Evolutionary conservation across 2,329 filamentous ascomycete species (phyloP).

Genomic region (Epichloe brachyelytri): DNA sequence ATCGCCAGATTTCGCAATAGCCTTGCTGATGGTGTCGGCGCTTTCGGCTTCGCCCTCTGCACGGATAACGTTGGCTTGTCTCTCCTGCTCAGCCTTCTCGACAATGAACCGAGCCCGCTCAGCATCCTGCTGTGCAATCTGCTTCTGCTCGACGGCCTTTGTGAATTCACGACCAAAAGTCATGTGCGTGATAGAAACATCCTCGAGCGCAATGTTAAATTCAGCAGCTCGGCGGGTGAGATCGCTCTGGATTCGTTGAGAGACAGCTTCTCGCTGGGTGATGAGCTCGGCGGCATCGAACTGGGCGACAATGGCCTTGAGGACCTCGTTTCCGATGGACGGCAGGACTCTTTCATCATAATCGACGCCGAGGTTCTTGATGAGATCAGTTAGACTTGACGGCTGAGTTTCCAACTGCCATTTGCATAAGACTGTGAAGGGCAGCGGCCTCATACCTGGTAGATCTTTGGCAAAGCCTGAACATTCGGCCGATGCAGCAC

Average conservation of each 20-base stretch:
- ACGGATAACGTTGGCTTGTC: constrained; percentile 95
- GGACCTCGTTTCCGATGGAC: constrained; percentile 97
- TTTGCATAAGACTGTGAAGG: background rate
- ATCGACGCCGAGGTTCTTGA: constrained; percentile 92
- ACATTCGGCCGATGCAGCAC: constrained; percentile 93
- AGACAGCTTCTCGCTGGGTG: constrained; percentile 95
- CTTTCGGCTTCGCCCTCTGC: constrained; percentile 96
- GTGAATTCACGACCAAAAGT: constrained; percentile 99
- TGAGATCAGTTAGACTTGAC: background rate
- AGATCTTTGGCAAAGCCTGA: constrained; percentile 86
- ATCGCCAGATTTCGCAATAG: constrained; percentile 85
- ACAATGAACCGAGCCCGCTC: constrained; percentile 96
- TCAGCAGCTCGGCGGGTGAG: constrained; percentile 85
- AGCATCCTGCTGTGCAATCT: constrained; percentile 98
- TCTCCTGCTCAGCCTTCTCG: constrained; percentile 96
- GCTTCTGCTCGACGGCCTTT: constrained; percentile 97
- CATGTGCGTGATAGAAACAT: constrained; percentile 99
- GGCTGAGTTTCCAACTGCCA: background rate
- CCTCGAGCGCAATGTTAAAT: constrained; percentile 98
- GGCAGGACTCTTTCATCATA: constrained; percentile 98
- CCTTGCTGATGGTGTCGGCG: constrained; percentile 88
- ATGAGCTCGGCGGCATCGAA: constrained; percentile 98
- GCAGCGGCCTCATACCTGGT: constrained; percentile 54
- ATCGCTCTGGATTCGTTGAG: constrained; percentile 83
- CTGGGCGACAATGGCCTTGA: constrained; percentile 96